Evolutionary conservation across 2,329 filamentous ascomycete genomes (phyloP).

Genomic region (Aureobasidium subglaciale): DNA sequence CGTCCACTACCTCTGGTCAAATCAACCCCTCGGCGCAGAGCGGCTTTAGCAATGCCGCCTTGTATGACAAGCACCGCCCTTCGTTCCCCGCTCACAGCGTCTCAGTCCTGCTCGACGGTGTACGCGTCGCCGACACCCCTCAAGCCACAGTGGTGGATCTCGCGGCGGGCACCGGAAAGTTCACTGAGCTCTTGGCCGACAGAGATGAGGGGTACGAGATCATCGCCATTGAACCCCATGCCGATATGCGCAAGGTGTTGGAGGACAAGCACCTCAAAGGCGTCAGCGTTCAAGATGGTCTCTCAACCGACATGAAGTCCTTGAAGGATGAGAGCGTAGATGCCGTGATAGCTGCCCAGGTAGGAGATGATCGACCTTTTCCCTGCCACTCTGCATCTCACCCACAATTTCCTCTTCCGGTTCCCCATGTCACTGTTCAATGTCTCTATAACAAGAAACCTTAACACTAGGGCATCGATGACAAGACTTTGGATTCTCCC

Average conservation of each 20-base stretch:
- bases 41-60: constrained; percentile 57
- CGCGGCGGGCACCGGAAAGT: constrained; percentile 63
- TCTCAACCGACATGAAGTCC: constrained; percentile 49
- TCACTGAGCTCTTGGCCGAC: constrained; percentile 55
- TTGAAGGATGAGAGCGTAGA: constrained; percentile 54
- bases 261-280: constrained; percentile 49
- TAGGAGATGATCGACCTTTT: constrained; percentile 31
- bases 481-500: neutral
- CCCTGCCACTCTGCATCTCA: neutral
- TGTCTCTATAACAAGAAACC: neutral
- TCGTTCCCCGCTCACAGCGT: constrained; percentile 57
- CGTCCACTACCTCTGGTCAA: neutral
- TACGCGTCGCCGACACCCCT: constrained; percentile 42
- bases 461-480: neutral
- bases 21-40: constrained; percentile 29
- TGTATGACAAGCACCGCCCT: constrained; percentile 63
- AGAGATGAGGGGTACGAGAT: constrained; percentile 55
- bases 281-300: constrained; percentile 52
- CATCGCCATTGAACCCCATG: constrained; percentile 57
- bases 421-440: constrained; percentile 3
- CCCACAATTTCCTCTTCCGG: neutral
- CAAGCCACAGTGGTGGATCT: constrained; percentile 54
- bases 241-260: constrained; percentile 58
- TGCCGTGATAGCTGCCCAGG: constrained; percentile 61
- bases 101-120: constrained; percentile 48